These are phyloP conservation scores for Paraurostyla sp. DNA, from an alignment of 73 alveolate genomes.

Conservation along the genomic window DNA sequence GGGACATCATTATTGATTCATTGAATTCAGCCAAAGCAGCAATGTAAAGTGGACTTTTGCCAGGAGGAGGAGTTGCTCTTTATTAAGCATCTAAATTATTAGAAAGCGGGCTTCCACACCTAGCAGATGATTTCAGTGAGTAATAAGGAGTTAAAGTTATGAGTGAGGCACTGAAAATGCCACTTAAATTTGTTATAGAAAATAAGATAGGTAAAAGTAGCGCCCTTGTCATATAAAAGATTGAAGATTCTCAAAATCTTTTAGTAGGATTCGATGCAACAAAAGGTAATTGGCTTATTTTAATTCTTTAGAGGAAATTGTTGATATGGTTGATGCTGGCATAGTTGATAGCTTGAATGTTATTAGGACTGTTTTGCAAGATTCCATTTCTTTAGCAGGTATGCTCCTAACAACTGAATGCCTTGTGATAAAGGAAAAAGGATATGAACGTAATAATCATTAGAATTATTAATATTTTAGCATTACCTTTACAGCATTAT, in stretches of 20 bases:
- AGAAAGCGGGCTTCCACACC: slow-evolving; percentile 37
- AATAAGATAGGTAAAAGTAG: slow-evolving; percentile 46
- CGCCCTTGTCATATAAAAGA: slow-evolving; percentile 56
- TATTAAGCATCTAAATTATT: slow-evolving; percentile 81
- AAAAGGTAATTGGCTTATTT: not conserved
- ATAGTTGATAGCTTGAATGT: slow-evolving; percentile 73
- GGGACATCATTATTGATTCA: slow-evolving; percentile 92
- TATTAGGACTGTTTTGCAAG: slow-evolving; percentile 61
- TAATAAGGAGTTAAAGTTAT: slow-evolving; percentile 70
- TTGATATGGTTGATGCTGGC: slow-evolving; percentile 77
- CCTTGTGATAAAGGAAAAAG: slow-evolving; percentile 59
- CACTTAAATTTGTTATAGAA: slow-evolving; percentile 50
- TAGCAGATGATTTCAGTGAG: slow-evolving; percentile 65
- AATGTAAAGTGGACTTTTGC: slow-evolving; percentile 83
- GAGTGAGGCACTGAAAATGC: slow-evolving; percentile 57
- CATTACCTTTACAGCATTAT: slow-evolving; percentile 21
- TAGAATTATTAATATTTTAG: not conserved
- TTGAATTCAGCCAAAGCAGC: slow-evolving; percentile 92
- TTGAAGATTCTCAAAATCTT: slow-evolving; percentile 38
- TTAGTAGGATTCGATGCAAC: slow-evolving; percentile 66
- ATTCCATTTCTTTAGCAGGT: slow-evolving; percentile 67
- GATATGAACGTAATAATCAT: slow-evolving; percentile 52
- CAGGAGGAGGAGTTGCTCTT: slow-evolving; percentile 94
- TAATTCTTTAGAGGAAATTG: not conserved
- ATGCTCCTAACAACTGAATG: slow-evolving; percentile 75